phyloP scores from a whole-genome alignment of 2,329 filamentous ascomycete species.

The Dactylonectria macrodidyma region DNA sequence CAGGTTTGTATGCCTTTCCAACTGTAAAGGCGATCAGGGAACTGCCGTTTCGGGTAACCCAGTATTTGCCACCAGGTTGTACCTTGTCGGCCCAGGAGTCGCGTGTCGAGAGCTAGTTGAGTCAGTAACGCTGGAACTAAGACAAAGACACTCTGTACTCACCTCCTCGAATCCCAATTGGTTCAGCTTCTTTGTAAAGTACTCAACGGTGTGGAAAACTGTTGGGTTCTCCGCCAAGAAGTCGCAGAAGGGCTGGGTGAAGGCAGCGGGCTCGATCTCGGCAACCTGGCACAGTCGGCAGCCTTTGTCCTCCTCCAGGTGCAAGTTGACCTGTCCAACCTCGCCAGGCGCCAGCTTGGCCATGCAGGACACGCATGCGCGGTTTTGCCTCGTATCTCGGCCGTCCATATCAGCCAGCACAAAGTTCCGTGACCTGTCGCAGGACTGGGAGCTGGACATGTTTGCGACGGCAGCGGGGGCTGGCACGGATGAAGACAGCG shows the following conservation, averaged over 20 bases:
- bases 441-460: conserved; percentile 32
- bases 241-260: conserved; percentile 86
- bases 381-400: conserved; percentile 52
- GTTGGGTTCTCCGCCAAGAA: conserved; percentile 94
- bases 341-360: conserved; percentile 50
- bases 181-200: conserved; percentile 81
- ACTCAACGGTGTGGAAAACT: conserved; percentile 89
- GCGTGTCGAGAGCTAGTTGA: conserved; percentile 77
- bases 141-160: conserved; percentile 37
- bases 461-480: conserved; percentile 49
- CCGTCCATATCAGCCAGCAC: conserved; percentile 59
- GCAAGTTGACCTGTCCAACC: conserved; percentile 52
- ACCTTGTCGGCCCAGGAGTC: conserved; percentile 83
- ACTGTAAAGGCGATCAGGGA: conserved; percentile 89
- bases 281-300: conserved; percentile 57
- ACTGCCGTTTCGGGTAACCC: conserved; percentile 86
- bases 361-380: conserved; percentile 58
- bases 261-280: conserved; percentile 71
- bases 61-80: conserved; percentile 89
- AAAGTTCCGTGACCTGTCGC: conserved; percentile 60
- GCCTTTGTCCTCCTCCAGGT: conserved; percentile 39
- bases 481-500: conserved; percentile 47
- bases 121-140: conserved; percentile 31
- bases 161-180: conserved; percentile 82
- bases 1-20: conserved; percentile 84